A percentile compares a stretch with the other conserved stretches of the same genome.
phyloP scores from a whole-genome alignment of 805 yeast genomes.

The Zygosaccharomyces lentus region DNA sequence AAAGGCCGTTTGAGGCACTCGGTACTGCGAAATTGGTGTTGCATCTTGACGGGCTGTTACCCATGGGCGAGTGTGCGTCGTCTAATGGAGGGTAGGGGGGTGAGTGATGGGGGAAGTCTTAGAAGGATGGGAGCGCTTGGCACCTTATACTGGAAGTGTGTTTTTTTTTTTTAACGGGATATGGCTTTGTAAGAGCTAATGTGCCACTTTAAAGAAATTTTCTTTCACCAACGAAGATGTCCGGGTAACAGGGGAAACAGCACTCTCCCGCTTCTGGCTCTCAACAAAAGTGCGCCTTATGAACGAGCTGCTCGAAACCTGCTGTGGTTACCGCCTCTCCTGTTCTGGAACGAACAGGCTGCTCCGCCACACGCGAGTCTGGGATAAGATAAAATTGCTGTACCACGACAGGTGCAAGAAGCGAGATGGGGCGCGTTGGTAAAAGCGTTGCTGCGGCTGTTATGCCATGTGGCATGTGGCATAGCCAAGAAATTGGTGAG shows the following conservation, averaged over 20 bases:
- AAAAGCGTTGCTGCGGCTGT: too few relatives aligned
- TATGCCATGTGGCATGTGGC: too few relatives aligned
- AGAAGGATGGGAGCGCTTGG: not conserved
- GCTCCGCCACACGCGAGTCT: too few relatives aligned
- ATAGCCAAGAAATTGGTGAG: too few relatives aligned
- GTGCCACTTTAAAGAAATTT: not conserved
- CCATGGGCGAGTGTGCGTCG: constrained; percentile 37
- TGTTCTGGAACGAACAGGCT: too few relatives aligned
- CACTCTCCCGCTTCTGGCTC: not conserved
- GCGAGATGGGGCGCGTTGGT: too few relatives aligned
- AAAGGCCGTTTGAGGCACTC: constrained; percentile 31
- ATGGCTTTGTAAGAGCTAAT: not conserved
- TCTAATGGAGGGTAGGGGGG: not conserved
- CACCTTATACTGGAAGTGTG: not conserved
- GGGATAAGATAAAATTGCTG: too few relatives aligned
- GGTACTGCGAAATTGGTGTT: constrained; percentile 36
- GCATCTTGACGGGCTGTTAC: constrained; percentile 63
- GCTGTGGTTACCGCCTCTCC: not conserved
- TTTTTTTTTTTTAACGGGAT: not conserved
- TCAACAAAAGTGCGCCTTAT: too few relatives aligned
- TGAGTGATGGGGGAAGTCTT: not conserved
- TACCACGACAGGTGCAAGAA: too few relatives aligned
- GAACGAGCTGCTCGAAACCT: too few relatives aligned
- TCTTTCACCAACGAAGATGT: too few relatives aligned
- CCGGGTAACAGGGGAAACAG: not conserved